Evolutionary conservation across 768 basidiomycete genomes (phyloP).

Genomic region (Daedaleopsis sinensis): DNA sequence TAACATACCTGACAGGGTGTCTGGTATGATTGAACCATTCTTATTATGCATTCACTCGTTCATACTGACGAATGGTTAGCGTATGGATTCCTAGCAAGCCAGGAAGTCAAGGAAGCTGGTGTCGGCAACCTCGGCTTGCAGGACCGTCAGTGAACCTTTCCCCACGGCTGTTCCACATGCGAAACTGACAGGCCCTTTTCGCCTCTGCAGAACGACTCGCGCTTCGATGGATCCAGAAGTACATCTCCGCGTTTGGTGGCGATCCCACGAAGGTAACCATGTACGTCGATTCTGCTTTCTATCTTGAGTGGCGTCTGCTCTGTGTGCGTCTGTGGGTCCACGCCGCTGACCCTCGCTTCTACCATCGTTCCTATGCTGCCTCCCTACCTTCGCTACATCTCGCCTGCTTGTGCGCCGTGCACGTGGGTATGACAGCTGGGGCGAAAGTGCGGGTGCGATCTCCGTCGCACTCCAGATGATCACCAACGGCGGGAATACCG

Average conservation of each 20-base stretch:
- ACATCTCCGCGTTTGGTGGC: slow-evolving; percentile 47
- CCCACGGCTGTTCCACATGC: not conserved
- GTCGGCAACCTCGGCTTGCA: slow-evolving; percentile 52
- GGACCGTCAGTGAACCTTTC: slow-evolving; percentile 41
- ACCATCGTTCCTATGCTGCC: slow-evolving; percentile 9
- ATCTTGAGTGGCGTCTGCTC: not conserved
- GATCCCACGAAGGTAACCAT: slow-evolving; percentile 49
- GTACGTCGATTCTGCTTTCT: slow-evolving; percentile 19
- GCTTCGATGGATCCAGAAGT: slow-evolving; percentile 45
- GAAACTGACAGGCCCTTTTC: slow-evolving; percentile 1
- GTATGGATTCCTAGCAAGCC: slow-evolving; percentile 44
- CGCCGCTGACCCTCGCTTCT: slow-evolving; percentile 41
- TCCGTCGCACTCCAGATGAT: slow-evolving; percentile 33
- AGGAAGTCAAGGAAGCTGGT: slow-evolving; percentile 43
- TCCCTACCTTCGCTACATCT: slow-evolving; percentile 17
- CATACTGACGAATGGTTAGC: slow-evolving; percentile 24
- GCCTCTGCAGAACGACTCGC: slow-evolving; percentile 38
- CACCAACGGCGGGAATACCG: slow-evolving; percentile 27
- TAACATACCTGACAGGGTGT: slow-evolving; percentile 1
- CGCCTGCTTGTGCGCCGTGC: not conserved
- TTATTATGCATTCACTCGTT: not conserved
- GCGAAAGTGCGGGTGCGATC: slow-evolving; percentile 45
- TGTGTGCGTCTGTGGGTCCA: slow-evolving; percentile 1
- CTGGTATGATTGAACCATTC: not conserved
- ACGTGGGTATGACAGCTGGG: slow-evolving; percentile 25